Percentiles rank a stretch among this genome's conserved stretches.
Conservation (phyloP, 1,284 basidiomycete species). For the Pseudozyma thailandica region DNA sequence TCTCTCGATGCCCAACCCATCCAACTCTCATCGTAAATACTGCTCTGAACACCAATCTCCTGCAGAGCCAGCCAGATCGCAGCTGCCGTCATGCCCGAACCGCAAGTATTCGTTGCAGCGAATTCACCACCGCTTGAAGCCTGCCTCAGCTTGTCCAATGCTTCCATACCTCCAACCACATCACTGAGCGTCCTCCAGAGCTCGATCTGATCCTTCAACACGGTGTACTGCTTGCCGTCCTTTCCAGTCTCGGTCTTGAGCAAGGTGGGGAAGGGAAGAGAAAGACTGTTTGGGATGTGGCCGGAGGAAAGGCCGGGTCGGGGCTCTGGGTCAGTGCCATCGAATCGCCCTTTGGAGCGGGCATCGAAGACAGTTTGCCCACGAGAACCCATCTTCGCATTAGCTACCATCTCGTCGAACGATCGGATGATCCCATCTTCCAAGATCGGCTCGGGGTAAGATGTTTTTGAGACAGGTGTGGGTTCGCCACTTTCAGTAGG, state of each 20-base stretch:
- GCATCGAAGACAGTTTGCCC: constrained; percentile 87
- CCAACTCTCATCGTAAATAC: constrained; percentile 81
- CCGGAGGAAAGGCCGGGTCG: constrained; percentile 86
- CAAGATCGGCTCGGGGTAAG: constrained; percentile 72
- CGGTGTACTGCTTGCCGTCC: constrained; percentile 62
- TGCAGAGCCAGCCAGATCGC: constrained; percentile 88
- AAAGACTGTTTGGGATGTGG: constrained; percentile 88
- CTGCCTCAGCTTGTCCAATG: constrained; percentile 63
- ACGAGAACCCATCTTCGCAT: constrained; percentile 73
- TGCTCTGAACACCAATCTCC: constrained; percentile 73
- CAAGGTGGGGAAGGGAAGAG: constrained; percentile 84
- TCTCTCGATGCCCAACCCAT: constrained; percentile 56
- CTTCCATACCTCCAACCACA: constrained; percentile 72
- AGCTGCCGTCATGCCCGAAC: constrained; percentile 90
- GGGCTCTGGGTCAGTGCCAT: constrained; percentile 86
- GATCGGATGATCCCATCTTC: constrained; percentile 73
- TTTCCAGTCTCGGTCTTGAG: constrained; percentile 71
- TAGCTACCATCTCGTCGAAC: constrained; percentile 84
- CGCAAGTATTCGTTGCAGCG: constrained; percentile 65
- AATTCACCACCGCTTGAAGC: constrained; percentile 53
- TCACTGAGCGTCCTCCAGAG: constrained; percentile 73
- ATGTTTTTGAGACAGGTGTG: constrained; percentile 8
- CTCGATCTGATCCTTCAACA: constrained; percentile 63
- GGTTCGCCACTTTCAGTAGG: constrained; percentile 47
- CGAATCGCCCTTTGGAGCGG: constrained; percentile 79